A percentile compares a stretch with the other conserved stretches of the same genome.
These are phyloP conservation scores for Globisporangium parvum DNA, from an alignment of 352 stramenopile genomes.

Conservation along the genomic window DNA sequence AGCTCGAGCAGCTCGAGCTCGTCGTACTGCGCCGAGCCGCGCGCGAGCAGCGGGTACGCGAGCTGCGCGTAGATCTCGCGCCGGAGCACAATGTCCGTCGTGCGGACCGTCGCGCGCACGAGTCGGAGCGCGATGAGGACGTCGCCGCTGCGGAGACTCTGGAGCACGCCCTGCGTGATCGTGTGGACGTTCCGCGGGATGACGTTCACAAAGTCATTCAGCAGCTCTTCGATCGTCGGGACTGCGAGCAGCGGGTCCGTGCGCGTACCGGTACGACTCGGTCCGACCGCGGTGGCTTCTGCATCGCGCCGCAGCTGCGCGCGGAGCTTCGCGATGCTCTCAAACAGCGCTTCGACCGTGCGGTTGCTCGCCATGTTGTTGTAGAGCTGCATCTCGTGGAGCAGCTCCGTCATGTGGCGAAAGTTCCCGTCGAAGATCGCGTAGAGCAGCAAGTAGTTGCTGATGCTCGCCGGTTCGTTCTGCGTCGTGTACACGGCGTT, in stretches of 20 bases:
- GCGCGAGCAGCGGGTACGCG: conserved; percentile 51
- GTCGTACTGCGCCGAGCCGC: conserved; percentile 19
- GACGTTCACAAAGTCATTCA: conserved; percentile 48
- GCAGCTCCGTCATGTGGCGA: conserved; percentile 65
- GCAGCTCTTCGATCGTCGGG: conserved; percentile 48
- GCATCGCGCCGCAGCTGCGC: conserved; percentile 12
- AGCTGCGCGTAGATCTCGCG: conserved; percentile 63
- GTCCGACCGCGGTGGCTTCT: neutral
- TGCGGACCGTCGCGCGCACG: conserved; percentile 36
- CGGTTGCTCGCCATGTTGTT: conserved; percentile 42
- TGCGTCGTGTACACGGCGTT: conserved; percentile 47
- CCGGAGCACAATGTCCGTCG: conserved; percentile 32
- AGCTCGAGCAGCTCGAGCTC: conserved; percentile 43
- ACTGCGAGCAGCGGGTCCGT: conserved; percentile 24
- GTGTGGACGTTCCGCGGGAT: conserved; percentile 49
- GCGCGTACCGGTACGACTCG: neutral
- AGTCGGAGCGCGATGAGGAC: conserved; percentile 35
- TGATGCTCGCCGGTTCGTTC: conserved; percentile 43
- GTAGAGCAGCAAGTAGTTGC: conserved; percentile 57
- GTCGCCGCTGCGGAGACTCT: conserved; percentile 45
- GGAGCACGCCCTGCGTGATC: conserved; percentile 35
- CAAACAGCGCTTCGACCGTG: conserved; percentile 40
- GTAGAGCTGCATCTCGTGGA: conserved; percentile 71
- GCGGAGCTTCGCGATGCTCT: conserved; percentile 49
- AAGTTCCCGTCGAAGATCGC: conserved; percentile 66